A percentile compares a stretch with the other conserved stretches of the same genome.
Evolutionary conservation across 805 yeast genomes (phyloP).

Genomic region (Saccharomycopsis guyanensis): DNA sequence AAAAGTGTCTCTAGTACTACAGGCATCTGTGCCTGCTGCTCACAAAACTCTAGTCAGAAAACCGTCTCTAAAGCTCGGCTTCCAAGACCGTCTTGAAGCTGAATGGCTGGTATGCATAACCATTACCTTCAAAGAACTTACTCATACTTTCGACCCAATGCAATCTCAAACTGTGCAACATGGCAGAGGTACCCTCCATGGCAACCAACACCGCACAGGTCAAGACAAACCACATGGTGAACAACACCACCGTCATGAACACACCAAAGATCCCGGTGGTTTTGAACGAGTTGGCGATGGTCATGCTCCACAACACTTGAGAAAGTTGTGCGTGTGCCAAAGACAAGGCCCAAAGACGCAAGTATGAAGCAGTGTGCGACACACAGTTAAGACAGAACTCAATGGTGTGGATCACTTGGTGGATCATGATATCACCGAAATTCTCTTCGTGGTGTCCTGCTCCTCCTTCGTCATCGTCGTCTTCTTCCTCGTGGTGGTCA

Average conservation of each 20-base stretch:
- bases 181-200: conserved; percentile 83
- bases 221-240: conserved; percentile 69
- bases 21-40: no score
- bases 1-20: no score
- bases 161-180: conserved; percentile 68
- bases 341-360: conserved; percentile 73
- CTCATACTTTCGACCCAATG: conserved; percentile 85
- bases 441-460: conserved; percentile 35
- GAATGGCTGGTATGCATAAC: conserved; percentile 60
- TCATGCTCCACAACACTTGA: conserved; percentile 70
- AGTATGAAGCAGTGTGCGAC: conserved; percentile 71
- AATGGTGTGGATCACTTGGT: conserved; percentile 74
- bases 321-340: conserved; percentile 76
- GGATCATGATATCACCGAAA: conserved; percentile 67
- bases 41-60: no score
- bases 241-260: conserved; percentile 48
- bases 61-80: neutral
- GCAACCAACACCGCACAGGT: conserved; percentile 63
- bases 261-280: conserved; percentile 47
- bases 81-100: conserved; percentile 32
- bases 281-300: conserved; percentile 56
- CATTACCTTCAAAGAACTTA: conserved; percentile 73
- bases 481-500: conserved; percentile 21
- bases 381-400: conserved; percentile 76
- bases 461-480: conserved; percentile 36